Percentiles rank a stretch among this genome's conserved stretches.
These are phyloP conservation scores for Boletus speciosus DNA, from an alignment of 768 basidiomycete genomes.

Conservation along the genomic window DNA sequence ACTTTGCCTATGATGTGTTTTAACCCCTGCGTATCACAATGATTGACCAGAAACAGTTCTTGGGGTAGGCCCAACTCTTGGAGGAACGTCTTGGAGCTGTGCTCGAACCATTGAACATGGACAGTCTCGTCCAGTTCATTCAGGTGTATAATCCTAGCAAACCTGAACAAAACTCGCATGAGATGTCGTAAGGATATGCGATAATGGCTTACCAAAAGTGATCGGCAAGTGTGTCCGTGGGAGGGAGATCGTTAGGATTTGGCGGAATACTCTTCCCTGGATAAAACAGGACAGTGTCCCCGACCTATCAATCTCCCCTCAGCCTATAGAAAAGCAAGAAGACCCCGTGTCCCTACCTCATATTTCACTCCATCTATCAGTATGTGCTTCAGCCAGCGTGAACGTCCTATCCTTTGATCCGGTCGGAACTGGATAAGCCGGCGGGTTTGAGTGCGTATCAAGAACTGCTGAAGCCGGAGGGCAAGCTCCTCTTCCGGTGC, in stretches of 20 bases:
- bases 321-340: not conserved
- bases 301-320: conserved; percentile 41
- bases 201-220: conserved; percentile 57
- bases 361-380: conserved; percentile 44
- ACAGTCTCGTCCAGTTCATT: conserved; percentile 39
- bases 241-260: conserved; percentile 33
- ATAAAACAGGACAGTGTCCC: conserved; percentile 58
- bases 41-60: conserved; percentile 60
- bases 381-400: conserved; percentile 38
- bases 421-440: conserved; percentile 18
- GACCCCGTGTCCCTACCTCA: conserved; percentile 31
- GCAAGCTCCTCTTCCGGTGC: conserved; percentile 9
- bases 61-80: conserved; percentile 57
- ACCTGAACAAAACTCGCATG: conserved; percentile 42
- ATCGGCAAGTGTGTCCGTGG: conserved; percentile 43
- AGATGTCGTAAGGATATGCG: not conserved
- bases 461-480: conserved; percentile 20
- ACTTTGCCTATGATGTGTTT: conserved; percentile 47
- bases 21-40: conserved; percentile 46
- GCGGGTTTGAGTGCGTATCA: conserved; percentile 16
- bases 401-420: conserved; percentile 34
- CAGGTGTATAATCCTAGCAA: conserved; percentile 60
- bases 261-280: conserved; percentile 37
- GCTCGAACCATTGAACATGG: conserved; percentile 76
- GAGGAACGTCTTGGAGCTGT: conserved; percentile 59